Evolutionary conservation across 2,329 filamentous ascomycete genomes (phyloP).

Genomic region (Pseudonectria foliicola): DNA sequence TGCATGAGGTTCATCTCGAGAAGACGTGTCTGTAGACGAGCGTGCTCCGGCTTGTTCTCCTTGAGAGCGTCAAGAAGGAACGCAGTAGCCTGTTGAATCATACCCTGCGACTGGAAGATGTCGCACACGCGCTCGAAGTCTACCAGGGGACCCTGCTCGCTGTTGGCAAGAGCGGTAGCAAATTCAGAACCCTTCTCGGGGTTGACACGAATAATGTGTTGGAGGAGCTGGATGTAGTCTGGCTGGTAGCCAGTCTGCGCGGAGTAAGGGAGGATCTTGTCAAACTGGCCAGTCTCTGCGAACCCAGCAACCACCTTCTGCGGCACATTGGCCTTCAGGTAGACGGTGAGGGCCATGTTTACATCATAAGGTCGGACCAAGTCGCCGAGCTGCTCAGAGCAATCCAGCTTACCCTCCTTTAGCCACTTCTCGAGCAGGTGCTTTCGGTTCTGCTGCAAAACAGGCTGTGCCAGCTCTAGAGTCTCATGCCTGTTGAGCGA

Average conservation of each 20-base stretch:
- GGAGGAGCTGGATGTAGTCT: slow-evolving; percentile 87
- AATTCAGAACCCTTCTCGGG: slow-evolving; percentile 94
- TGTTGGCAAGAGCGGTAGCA: slow-evolving; percentile 82
- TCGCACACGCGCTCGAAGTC: slow-evolving; percentile 94
- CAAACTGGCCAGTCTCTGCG: slow-evolving; percentile 92
- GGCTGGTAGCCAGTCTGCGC: slow-evolving; percentile 80
- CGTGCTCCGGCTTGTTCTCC: slow-evolving; percentile 91
- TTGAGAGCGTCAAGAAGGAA: slow-evolving; percentile 94
- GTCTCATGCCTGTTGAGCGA: slow-evolving; percentile 88
- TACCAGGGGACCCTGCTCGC: slow-evolving; percentile 78
- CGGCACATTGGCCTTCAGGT: slow-evolving; percentile 81
- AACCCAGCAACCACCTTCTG: slow-evolving; percentile 94
- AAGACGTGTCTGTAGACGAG: slow-evolving; percentile 84
- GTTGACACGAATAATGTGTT: slow-evolving; percentile 86
- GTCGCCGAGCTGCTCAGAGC: slow-evolving; percentile 94
- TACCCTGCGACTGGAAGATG: slow-evolving; percentile 95
- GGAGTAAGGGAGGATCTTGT: slow-evolving; percentile 90
- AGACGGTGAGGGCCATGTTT: slow-evolving; percentile 79
- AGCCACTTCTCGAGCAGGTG: slow-evolving; percentile 98
- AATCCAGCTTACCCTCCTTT: slow-evolving; percentile 89
- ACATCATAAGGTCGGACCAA: slow-evolving; percentile 85
- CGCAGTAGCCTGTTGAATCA: slow-evolving; percentile 97
- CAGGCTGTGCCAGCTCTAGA: slow-evolving; percentile 84
- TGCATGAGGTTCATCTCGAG: slow-evolving; percentile 98
- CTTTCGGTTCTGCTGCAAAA: slow-evolving; percentile 88